These are phyloP conservation scores for Iberis amara DNA, from an alignment of 441 rosid genomes.

Conservation along the genomic window DNA sequence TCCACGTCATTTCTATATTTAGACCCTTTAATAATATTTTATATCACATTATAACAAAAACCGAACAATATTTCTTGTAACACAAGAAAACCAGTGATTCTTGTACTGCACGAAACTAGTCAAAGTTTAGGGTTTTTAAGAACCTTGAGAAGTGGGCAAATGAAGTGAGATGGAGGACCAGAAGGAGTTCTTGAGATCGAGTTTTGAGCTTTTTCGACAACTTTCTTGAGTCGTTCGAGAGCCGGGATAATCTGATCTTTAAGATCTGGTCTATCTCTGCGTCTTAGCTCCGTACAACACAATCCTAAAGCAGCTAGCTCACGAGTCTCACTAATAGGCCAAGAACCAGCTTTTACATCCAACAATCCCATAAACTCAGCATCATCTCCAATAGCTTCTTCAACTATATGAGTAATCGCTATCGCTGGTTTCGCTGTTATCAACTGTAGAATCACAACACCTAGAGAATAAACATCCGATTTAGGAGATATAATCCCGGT, in stretches of 20 bases:
- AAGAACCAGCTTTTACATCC: conserved; percentile 68
- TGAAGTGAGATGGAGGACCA: conserved; percentile 58
- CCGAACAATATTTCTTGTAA: neutral
- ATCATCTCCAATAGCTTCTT: conserved; percentile 52
- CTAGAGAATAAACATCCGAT: conserved; percentile 82
- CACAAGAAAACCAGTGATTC: conserved; percentile 6
- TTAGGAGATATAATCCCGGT: conserved; percentile 69
- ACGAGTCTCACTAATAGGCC: conserved; percentile 70
- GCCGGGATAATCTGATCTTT: conserved; percentile 66
- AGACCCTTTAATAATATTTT: too few relatives aligned
- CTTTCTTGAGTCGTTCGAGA: conserved; percentile 56
- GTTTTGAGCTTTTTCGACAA: conserved; percentile 39
- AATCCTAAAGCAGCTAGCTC: conserved; percentile 69
- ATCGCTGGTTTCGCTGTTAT: conserved; percentile 76
- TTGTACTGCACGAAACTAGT: too few relatives aligned
- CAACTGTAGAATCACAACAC: conserved; percentile 75
- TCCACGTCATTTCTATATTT: too few relatives aligned
- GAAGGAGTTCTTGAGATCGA: conserved; percentile 24
- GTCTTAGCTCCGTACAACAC: conserved; percentile 67
- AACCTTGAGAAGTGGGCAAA: conserved; percentile 80
- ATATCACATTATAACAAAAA: too few relatives aligned
- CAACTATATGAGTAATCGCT: conserved; percentile 59
- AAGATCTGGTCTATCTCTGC: conserved; percentile 75
- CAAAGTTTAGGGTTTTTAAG: neutral
- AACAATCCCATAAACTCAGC: conserved; percentile 43